A percentile compares a stretch with the other conserved stretches of the same genome.
These are phyloP conservation scores for Phytophthora hybrid DNA, from an alignment of 352 stramenopile genomes.

Conservation along the genomic window DNA sequence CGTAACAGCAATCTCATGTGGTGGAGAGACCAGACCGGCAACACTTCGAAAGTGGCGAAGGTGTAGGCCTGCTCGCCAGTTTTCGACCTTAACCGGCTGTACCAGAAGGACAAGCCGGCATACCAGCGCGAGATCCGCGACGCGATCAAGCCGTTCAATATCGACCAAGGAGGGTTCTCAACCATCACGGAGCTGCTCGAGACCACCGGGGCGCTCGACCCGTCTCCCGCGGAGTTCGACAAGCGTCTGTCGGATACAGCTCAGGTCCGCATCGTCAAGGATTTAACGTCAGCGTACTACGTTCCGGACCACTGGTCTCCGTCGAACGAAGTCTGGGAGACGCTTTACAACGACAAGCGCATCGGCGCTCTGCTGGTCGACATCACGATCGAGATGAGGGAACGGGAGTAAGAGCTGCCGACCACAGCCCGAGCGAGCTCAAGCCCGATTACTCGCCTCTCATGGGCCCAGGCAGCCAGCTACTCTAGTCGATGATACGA, in stretches of 20 bases:
- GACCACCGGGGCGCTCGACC: background rate
- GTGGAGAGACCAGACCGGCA: background rate
- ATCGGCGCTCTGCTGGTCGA: background rate
- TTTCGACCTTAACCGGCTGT: background rate
- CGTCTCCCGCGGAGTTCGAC: background rate
- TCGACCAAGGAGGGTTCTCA: background rate
- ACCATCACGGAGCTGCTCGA: too few relatives aligned
- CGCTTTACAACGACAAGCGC: background rate
- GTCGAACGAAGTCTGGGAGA: background rate
- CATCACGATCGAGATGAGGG: background rate
- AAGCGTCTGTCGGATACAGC: background rate
- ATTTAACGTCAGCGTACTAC: background rate
- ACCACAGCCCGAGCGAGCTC: background rate
- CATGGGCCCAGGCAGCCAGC: background rate
- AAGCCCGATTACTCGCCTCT: too few relatives aligned
- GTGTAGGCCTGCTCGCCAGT: background rate
- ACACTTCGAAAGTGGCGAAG: background rate
- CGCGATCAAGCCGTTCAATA: background rate
- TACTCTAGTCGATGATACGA: background rate
- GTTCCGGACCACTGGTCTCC: background rate
- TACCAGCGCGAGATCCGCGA: background rate
- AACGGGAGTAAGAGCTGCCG: background rate
- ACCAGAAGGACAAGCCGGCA: background rate
- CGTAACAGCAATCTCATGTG: background rate
- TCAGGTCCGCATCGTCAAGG: background rate